Conservation (phyloP, 2,329 filamentous ascomycete species). For the Acarospora socialis region DNA sequence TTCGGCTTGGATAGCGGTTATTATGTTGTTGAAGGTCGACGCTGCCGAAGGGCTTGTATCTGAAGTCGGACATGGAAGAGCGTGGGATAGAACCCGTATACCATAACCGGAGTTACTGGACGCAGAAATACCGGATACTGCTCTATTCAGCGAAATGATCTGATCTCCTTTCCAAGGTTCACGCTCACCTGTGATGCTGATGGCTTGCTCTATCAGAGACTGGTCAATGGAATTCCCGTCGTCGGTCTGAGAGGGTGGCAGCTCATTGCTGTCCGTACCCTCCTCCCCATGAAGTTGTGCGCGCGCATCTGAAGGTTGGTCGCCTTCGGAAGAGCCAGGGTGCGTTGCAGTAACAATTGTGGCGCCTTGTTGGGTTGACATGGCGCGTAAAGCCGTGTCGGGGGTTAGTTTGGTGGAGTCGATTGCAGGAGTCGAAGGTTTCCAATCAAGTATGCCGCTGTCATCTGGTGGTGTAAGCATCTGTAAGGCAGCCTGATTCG, state of each 20-base stretch:
- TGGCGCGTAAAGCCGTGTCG: no score
- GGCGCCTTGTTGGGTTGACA: conserved; percentile 5
- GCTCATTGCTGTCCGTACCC: not conserved
- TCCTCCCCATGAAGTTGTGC: not conserved
- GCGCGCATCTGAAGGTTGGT: not conserved
- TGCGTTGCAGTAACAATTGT: no score
- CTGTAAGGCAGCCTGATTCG: no score
- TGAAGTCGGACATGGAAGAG: conserved; percentile 12
- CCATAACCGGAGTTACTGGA: conserved; percentile 1
- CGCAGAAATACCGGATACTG: conserved; percentile 6
- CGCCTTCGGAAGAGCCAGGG: not conserved
- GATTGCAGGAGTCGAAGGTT: no score
- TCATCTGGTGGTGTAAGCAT: no score
- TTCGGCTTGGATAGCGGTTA: conserved; percentile 40
- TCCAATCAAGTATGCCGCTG: no score
- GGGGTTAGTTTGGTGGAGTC: no score
- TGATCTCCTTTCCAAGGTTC: not conserved
- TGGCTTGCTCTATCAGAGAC: conserved; percentile 1
- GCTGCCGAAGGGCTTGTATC: conserved; percentile 1
- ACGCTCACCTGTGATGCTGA: conserved; percentile 1
- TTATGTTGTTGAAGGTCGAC: conserved; percentile 38
- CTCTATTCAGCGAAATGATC: conserved; percentile 2
- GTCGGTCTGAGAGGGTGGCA: not conserved
- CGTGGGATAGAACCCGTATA: conserved; percentile 10
- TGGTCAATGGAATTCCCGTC: not conserved